Base-by-base conservation (phyloP, 2,329 filamentous ascomycete species). In the Trichoderma sp. region DNA sequence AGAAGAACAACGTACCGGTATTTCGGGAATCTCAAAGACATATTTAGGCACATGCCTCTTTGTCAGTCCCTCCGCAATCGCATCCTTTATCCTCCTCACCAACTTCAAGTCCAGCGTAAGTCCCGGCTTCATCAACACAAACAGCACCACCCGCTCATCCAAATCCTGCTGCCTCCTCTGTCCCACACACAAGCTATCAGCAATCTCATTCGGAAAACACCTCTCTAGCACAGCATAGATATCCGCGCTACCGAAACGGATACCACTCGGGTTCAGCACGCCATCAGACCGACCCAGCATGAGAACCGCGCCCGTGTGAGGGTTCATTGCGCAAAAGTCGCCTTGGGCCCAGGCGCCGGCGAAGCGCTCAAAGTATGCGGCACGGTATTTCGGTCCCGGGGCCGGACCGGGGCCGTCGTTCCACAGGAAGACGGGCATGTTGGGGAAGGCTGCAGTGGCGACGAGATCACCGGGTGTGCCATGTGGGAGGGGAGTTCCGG, bases 181-280 rank as follows among this genome's bases (percentile, higher is more conserved):
- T 0, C 94, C 94, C 0, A 97, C 93, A 75, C 94, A 96, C 33
- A 97, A 87, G n/a, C 91, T 92, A 80, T 97, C 94, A 4, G 87
- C 87, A 4, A 97, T 85, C 67, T 88, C 85, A 18, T 89, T 86
- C 0, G 89, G 85, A 77, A 96, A 95, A 73, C 89, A 85, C 29
- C 87, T 85, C 83, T 94, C 93, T 4, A 95, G 83, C 1, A 95
- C 92, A 14, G 88, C 89, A 82, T 97, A 97, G 41, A 97, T 93
- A 82, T 97, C 94, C 0, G 93, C 91, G 5, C 91, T 93, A 0
- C 94, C 94, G 80, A 97, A 97, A 0, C 94, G 88, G 12, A 97
- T 91, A 0, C 94, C 94, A 7, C 89, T 91, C 0, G 94, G 94
- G 81, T 97, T 97, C 69, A 97, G 84, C 2, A 97, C 94, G 14